Percentiles rank a stretch among this genome's conserved stretches.
These are phyloP conservation scores for Sparassis latifolia DNA, from an alignment of 1,284 basidiomycete species.

Conservation along the genomic window DNA sequence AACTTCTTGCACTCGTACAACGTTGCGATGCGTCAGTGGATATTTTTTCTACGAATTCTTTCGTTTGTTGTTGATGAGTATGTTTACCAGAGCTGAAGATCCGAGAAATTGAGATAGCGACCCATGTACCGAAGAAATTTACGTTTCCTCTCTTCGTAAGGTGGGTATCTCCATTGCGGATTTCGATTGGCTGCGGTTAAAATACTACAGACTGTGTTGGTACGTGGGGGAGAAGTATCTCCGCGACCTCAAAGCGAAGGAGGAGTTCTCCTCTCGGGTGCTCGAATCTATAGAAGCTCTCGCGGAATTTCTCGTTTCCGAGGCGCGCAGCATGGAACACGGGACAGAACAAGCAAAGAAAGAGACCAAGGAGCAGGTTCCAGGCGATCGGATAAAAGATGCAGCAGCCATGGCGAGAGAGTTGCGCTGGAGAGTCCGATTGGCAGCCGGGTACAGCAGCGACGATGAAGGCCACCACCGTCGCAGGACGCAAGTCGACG, in stretches of 20 bases:
- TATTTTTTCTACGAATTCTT: not conserved
- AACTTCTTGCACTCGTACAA: constrained; percentile 92
- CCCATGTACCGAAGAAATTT: constrained; percentile 92
- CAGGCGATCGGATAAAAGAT: constrained; percentile 75
- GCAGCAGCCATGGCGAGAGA: constrained; percentile 73
- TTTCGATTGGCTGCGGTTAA: constrained; percentile 1
- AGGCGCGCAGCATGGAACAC: constrained; percentile 64
- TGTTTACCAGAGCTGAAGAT: constrained; percentile 68
- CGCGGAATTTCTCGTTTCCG: constrained; percentile 74
- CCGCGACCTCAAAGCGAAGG: constrained; percentile 61
- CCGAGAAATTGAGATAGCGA: constrained; percentile 87
- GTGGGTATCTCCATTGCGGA: constrained; percentile 35
- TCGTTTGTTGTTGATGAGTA: constrained; percentile 2
- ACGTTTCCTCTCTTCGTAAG: constrained; percentile 83
- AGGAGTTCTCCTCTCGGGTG: constrained; percentile 56
- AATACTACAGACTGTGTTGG: constrained; percentile 69
- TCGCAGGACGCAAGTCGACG: constrained; percentile 16
- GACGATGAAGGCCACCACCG: constrained; percentile 55
- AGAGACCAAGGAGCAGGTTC: constrained; percentile 75
- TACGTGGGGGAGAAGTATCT: constrained; percentile 80
- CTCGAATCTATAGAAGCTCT: constrained; percentile 68
- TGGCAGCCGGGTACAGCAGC: constrained; percentile 58
- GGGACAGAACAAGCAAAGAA: constrained; percentile 57
- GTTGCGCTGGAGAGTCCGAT: constrained; percentile 70
- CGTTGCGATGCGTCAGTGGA: constrained; percentile 59